Base-by-base conservation (phyloP, 139 green algal genomes). In the Mesotaenium endlicherianum region DNA sequence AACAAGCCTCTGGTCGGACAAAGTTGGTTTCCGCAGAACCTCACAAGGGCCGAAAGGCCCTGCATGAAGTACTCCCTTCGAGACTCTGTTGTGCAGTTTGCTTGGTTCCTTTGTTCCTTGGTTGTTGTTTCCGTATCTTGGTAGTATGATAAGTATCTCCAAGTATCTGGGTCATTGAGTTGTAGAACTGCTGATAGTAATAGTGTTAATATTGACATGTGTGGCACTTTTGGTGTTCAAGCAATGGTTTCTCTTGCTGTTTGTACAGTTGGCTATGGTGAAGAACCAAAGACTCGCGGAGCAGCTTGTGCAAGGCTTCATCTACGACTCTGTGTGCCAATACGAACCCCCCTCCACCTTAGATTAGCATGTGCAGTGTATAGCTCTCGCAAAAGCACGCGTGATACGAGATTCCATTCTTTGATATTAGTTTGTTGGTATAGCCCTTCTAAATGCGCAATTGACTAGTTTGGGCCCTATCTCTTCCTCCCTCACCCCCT, bases 311-410 rank as follows among this genome's bases (percentile, higher is more conserved):
- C 76, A 80, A 1, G 95, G 95, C 6, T 76, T 90, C 0, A 87
- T 98, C 3, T 98, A 97, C 81, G 95, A 98, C 77, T 98, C 94
- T 81, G 88, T 98, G n/a, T 98, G 95, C 85, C 26, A 47, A 3
- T 90, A 86, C 53, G 83, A 89, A 26, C 74, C 76, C 3, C 76
- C 64, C 8, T 14, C 6, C 8, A 8, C 60, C 8, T 72, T n/a
- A n/a, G n/a, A n/a, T n/a, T n/a, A n/a, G n/a, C n/a, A n/a, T n/a
- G n/a, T n/a, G n/a, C n/a, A n/a, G n/a, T n/a, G n/a, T n/a, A n/a
- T n/a, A n/a, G n/a, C n/a, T n/a, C n/a, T n/a, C n/a, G n/a, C n/a
- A n/a, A n/a, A n/a, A n/a, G n/a, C n/a, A n/a, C n/a, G n/a, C n/a
- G n/a, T n/a, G n/a, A n/a, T n/a, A n/a, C n/a, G n/a, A n/a, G n/a